These are phyloP conservation scores for Manihot esculenta DNA, from an alignment of 441 rosid species.

Conservation along the genomic window DNA sequence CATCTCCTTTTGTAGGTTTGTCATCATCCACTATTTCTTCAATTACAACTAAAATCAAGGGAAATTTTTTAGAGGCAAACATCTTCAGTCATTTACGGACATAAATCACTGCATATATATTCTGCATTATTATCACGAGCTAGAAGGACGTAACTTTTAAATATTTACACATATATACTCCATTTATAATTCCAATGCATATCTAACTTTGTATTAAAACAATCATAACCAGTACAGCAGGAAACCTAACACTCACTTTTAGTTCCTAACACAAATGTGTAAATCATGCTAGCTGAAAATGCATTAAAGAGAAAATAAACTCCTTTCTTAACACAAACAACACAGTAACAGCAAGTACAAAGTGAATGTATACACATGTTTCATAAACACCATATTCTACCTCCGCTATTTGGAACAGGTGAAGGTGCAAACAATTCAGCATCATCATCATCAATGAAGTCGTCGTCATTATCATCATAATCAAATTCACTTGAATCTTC, in stretches of 20 bases:
- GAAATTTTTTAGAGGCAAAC: not conserved
- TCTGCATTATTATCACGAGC: not conserved
- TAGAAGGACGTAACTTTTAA: too few species aligned
- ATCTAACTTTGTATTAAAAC: too few species aligned
- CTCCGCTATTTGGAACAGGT: slow-evolving; percentile 65
- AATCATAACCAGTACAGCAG: too few species aligned
- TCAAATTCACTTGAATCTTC: slow-evolving; percentile 63
- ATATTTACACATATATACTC: too few species aligned
- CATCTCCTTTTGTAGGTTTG: slow-evolving; percentile 40
- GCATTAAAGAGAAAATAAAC: not conserved
- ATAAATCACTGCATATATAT: not conserved
- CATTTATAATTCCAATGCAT: too few species aligned
- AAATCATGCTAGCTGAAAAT: not conserved
- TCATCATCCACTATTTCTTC: slow-evolving; percentile 91
- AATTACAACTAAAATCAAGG: slow-evolving; percentile 60
- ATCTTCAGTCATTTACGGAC: not conserved
- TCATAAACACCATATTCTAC: slow-evolving; percentile 31
- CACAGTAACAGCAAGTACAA: slow-evolving; percentile 1
- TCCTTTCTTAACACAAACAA: not conserved
- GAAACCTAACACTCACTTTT: too few species aligned
- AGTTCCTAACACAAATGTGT: too few species aligned
- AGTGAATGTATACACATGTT: not conserved
- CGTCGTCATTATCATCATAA: slow-evolving; percentile 55
- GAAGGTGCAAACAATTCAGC: slow-evolving; percentile 30
- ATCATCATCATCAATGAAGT: slow-evolving; percentile 42